Evolutionary conservation across 1,284 basidiomycete genomes (phyloP).

Genomic region (Papiliotrema terrestris): DNA sequence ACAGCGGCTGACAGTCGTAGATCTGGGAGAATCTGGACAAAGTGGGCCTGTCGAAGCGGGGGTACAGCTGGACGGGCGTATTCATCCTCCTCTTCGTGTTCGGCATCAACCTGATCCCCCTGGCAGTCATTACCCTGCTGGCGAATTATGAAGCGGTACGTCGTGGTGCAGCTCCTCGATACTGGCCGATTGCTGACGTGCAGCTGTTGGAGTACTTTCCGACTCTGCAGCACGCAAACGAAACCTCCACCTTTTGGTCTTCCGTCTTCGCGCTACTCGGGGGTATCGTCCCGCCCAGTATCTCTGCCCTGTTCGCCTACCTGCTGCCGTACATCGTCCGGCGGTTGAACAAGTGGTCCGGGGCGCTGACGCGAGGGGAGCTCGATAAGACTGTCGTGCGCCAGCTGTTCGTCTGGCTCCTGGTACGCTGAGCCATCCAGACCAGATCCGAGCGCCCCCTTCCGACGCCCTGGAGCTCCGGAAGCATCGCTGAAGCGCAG

Average conservation of each 20-base stretch:
- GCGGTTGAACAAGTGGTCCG: constrained; percentile 27
- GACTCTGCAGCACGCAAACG: constrained; percentile 9
- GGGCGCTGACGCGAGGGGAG: constrained; percentile 29
- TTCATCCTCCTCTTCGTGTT: constrained; percentile 22
- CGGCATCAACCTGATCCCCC: constrained; percentile 30
- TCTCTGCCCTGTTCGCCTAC: constrained; percentile 30
- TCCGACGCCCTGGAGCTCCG: too few relatives aligned
- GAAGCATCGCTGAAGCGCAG: too few relatives aligned
- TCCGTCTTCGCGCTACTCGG: constrained; percentile 23
- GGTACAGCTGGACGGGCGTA: constrained; percentile 18
- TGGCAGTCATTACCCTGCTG: constrained; percentile 29
- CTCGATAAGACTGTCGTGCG: constrained; percentile 33
- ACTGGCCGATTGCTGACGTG: not conserved
- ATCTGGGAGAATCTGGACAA: constrained; percentile 34
- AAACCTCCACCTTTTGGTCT: constrained; percentile 21
- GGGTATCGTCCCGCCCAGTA: constrained; percentile 25
- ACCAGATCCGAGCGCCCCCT: too few relatives aligned
- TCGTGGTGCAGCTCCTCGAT: not conserved
- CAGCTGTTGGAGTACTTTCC: constrained; percentile 9
- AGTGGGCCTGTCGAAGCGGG: constrained; percentile 10
- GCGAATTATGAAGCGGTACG: constrained; percentile 27
- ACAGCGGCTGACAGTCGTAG: constrained; percentile 2
- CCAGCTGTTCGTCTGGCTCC: constrained; percentile 30
- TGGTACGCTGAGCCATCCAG: too few relatives aligned
- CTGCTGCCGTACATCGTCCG: constrained; percentile 34